phyloP scores from a whole-genome alignment of 805 yeast genomes.

The Ogataea naganishii region DNA sequence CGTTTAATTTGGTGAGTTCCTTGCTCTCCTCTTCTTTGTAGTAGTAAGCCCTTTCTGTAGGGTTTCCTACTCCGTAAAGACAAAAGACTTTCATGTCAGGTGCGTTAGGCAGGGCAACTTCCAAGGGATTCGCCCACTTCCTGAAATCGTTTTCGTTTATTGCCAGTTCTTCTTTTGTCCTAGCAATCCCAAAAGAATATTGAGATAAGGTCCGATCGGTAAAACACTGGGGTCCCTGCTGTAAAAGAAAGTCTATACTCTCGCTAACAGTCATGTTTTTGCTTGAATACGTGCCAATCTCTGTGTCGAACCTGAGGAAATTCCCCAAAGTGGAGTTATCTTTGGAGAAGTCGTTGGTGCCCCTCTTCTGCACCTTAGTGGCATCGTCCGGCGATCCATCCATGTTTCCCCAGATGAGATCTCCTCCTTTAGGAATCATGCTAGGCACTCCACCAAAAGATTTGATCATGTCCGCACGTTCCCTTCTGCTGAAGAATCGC shows the following conservation, averaged over 20 bases:
- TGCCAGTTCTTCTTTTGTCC: conserved; percentile 45
- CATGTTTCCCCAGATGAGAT: conserved; percentile 75
- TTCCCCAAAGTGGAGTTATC: conserved; percentile 47
- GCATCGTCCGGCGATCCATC: conserved; percentile 67
- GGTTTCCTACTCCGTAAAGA: conserved; percentile 94
- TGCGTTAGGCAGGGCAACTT: conserved; percentile 85
- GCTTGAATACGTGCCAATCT: conserved; percentile 32
- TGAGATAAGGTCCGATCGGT: conserved; percentile 52
- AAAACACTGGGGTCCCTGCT: conserved; percentile 73
- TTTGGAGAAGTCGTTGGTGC: conserved; percentile 6
- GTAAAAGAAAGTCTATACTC: conserved; percentile 57
- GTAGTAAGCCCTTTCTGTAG: conserved; percentile 88
- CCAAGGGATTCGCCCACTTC: conserved; percentile 94
- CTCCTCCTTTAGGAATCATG: conserved; percentile 96
- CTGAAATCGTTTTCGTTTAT: conserved; percentile 61
- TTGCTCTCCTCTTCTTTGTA: conserved; percentile 65
- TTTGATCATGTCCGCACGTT: conserved; percentile 76
- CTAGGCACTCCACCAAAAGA: conserved; percentile 92
- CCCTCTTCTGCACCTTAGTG: conserved; percentile 8
- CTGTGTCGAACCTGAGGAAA: conserved; percentile 57
- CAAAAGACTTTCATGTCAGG: conserved; percentile 86
- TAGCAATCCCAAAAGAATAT: conserved; percentile 75
- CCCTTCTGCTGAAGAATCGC: conserved; percentile 83
- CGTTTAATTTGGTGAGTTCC: conserved; percentile 43
- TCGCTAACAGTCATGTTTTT: conserved; percentile 56